These are phyloP conservation scores for Lecanoromycetidae sp. DNA, from an alignment of 2,329 filamentous ascomycete genomes.

Conservation along the genomic window DNA sequence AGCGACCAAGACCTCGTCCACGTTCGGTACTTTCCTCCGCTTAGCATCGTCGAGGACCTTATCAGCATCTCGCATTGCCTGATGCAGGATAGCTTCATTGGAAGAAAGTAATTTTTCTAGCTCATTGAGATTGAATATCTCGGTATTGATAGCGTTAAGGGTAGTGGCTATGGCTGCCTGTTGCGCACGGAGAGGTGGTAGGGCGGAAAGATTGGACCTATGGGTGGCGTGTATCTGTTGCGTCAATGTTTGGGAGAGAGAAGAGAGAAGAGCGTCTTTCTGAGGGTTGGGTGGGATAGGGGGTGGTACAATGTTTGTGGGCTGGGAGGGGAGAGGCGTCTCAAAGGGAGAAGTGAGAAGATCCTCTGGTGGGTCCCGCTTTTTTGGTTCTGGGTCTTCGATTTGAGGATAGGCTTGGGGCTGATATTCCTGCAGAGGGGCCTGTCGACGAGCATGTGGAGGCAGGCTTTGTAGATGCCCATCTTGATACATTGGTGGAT, in stretches of 20 bases:
- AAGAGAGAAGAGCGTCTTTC: conserved; percentile 72
- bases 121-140: conserved; percentile 58
- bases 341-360: conserved; percentile 53
- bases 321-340: conserved; percentile 41
- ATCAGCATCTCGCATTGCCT: conserved; percentile 68
- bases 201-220: conserved; percentile 58
- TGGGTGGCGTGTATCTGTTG: conserved; percentile 57
- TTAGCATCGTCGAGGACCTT: conserved; percentile 61
- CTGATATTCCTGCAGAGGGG: conserved; percentile 12
- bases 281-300: conserved; percentile 92
- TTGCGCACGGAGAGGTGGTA: conserved; percentile 67
- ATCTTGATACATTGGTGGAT: background rate
- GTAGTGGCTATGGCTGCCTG: conserved; percentile 62
- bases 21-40: conserved; percentile 51
- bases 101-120: conserved; percentile 58
- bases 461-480: background rate
- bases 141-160: conserved; percentile 56
- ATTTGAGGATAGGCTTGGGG: conserved; percentile 21
- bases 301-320: conserved; percentile 50
- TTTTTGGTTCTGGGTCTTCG: conserved; percentile 25
- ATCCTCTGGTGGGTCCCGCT: conserved; percentile 40
- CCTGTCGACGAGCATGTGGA: conserved; percentile 18
- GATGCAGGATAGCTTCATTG: conserved; percentile 68
- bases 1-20: conserved; percentile 87
- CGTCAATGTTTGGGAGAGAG: conserved; percentile 59